Base-by-base conservation (phyloP, 2,329 filamentous ascomycete genomes). In the Neofusicoccum umdonicola region DNA sequence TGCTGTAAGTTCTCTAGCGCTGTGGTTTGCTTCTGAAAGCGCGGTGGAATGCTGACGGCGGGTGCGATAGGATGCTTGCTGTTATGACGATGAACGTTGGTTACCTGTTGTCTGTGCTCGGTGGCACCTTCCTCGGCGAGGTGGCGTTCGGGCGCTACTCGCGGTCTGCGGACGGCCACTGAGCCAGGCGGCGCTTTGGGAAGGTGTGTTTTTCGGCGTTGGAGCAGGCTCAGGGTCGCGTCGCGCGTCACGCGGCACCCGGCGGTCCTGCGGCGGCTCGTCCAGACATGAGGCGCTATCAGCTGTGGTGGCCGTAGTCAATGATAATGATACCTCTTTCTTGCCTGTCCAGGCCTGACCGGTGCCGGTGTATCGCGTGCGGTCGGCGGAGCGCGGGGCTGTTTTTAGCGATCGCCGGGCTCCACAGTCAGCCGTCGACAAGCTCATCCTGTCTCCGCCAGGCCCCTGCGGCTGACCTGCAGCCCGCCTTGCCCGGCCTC, bases 11-110 rank as follows among this genome's bases (percentile, higher is more conserved):
- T 39, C 47, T 22, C 50, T 47, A 62, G 65, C 17, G n/a, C 60
- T 47, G 12, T 57, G 15, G 51, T 31, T 41, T 47, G 34, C 12
- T 45, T 47, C 15, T 50, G 12, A 34, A 4, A 8, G 3, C 19
- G 34, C 50, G 42, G 17, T 15, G 39, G 44, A 41, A 22, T 44
- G 48, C 52, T 60, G 7, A 48, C 57, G 2, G 3, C 13, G 15
- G 1, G 22, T 41, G n/a, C 12, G 8, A 31, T 17, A 97, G 93
- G 66, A 97, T 97, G 93, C 80, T 97, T 79, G 91, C 90, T 13
- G 90, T 96, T 73, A 97, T 95, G 92, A 93, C 91, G 1, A 87
- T 92, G 81, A 95, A 95, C 71, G 85, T 94, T 15, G 92, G 91
- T 12, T 95, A 95, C 75, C 94, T 94, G 75, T 78, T 92, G 63